Conservation (phyloP, 805 yeast genomes). For the Wickerhamomyces xylosicus region DNA sequence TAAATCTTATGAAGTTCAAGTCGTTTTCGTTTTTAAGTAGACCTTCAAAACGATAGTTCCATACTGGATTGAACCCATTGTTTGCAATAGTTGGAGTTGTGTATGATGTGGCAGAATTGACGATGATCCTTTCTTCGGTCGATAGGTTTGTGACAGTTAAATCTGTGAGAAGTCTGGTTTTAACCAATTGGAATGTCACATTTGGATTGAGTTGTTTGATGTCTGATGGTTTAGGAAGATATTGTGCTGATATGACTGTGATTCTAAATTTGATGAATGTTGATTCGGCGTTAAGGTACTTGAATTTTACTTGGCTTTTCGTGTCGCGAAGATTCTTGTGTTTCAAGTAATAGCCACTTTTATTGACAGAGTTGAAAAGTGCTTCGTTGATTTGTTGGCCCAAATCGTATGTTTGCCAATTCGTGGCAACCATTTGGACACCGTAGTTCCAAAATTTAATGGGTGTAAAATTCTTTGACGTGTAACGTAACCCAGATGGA, state of each 20-base stretch:
- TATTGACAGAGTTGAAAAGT: slow-evolving; percentile 51
- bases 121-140: slow-evolving; percentile 1
- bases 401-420: slow-evolving; percentile 88
- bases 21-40: slow-evolving; percentile 27
- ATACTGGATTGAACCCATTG: slow-evolving; percentile 83
- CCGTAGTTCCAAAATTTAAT: slow-evolving; percentile 76
- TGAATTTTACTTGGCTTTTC: slow-evolving; percentile 16
- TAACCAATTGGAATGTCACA: slow-evolving; percentile 50
- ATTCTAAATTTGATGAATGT: slow-evolving; percentile 22
- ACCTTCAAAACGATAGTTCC: slow-evolving; percentile 53
- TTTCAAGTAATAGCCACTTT: slow-evolving; percentile 71
- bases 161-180: slow-evolving; percentile 22
- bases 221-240: slow-evolving; percentile 62
- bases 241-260: slow-evolving; percentile 69
- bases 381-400: slow-evolving; percentile 88
- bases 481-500: slow-evolving; percentile 71
- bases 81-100: slow-evolving; percentile 30
- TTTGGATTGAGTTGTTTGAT: slow-evolving; percentile 46
- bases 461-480: slow-evolving; percentile 77
- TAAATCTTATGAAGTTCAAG: slow-evolving; percentile 46
- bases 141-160: slow-evolving; percentile 7
- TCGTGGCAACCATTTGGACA: slow-evolving; percentile 90
- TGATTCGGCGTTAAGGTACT: slow-evolving; percentile 5
- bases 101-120: slow-evolving; percentile 1
- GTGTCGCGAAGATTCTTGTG: slow-evolving; percentile 35